Base-by-base conservation (phyloP, 768 basidiomycete genomes). In the Rhodotorula sphaerocarpa region DNA sequence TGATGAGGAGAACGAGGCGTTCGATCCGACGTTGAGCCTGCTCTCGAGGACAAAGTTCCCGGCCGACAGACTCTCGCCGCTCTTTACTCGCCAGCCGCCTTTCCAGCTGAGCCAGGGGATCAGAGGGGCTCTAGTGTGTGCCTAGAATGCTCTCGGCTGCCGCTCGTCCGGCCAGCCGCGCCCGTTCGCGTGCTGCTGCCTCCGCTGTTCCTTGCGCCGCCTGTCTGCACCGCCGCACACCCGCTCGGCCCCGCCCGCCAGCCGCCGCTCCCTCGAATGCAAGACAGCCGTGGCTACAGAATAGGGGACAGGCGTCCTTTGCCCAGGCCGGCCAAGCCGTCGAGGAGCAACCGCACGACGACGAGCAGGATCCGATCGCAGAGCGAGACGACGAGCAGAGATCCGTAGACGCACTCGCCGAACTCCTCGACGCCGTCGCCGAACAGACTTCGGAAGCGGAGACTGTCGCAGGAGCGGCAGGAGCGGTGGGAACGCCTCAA, bases 321-420 rank as follows among this genome's bases (percentile, higher is more conserved):
- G 60, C 60, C 2, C 60, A 61, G 41, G 46, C 41, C 0, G 10
- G 23, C 31, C 41, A 55, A 39, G 4, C 28, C 23, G 48, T 61
- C 53, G 28, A 50, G 18, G 7, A 18, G 16, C 21, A 48, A 7
- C 25, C 7, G 12, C n/a, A 41, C n/a, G 25, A 23, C 14, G 41
- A 21, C 33, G 50, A 3, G 20, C n/a, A 27, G 30, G 50, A 31
- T 25, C 33, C 30, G 31, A 50, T 11, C 31, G 46, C 25, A n/a
- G 27, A 47, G 27, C 12, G 4, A n/a, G 46, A 39, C 36, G 36
- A 39, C 10, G 10, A 39, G 36, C 9, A 39, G 10, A 39, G 36
- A 16, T 39, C 36, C 10, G 36, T 16, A 9, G 36, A 39, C 36
- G 36, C 36, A 16, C 6, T 18, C 23, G 44, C 23, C 44, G 21